Percentiles rank a stretch among this genome's conserved stretches.
phyloP scores from a whole-genome alignment of 2,329 filamentous ascomycete genomes.

The Fusarium xylarioides region DNA sequence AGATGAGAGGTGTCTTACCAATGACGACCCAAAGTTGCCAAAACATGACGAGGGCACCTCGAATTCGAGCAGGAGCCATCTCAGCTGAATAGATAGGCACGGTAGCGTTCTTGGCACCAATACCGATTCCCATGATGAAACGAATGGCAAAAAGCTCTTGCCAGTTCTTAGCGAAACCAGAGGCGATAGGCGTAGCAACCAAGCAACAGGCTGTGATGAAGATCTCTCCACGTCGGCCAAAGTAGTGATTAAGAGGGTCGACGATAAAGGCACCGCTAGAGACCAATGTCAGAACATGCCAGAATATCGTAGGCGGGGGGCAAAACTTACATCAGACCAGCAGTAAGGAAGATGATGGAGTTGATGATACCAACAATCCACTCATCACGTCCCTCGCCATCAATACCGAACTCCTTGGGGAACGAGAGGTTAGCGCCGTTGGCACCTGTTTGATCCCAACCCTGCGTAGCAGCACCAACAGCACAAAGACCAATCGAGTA shows the following conservation, averaged over 20 bases:
- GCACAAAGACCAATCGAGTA: conserved; percentile 74
- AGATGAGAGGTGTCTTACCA: conserved; percentile 29
- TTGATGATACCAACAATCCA: conserved; percentile 74
- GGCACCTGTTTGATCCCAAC: conserved; percentile 71
- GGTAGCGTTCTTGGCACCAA: conserved; percentile 71
- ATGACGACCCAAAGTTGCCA: conserved; percentile 77
- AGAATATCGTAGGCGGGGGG: accelerated
- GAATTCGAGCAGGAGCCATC: conserved; percentile 72
- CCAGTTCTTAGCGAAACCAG: conserved; percentile 72
- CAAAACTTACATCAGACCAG: conserved; percentile 44
- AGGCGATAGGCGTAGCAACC: conserved; percentile 70
- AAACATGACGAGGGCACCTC: conserved; percentile 82
- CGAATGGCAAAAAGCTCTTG: conserved; percentile 72
- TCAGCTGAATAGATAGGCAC: conserved; percentile 81
- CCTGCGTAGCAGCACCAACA: conserved; percentile 72
- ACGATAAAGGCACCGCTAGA: conserved; percentile 50
- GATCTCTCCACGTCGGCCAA: conserved; percentile 65
- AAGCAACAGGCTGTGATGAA: conserved; percentile 80
- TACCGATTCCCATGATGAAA: conserved; percentile 74
- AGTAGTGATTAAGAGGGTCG: conserved; percentile 65
- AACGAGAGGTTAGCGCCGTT: conserved; percentile 72
- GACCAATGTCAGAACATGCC: background rate
- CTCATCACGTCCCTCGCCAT: conserved; percentile 42
- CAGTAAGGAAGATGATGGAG: conserved; percentile 35
- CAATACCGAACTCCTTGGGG: conserved; percentile 55